phyloP scores from a whole-genome alignment of 1,284 basidiomycete genomes.

The Leccinum griseonigrum region DNA sequence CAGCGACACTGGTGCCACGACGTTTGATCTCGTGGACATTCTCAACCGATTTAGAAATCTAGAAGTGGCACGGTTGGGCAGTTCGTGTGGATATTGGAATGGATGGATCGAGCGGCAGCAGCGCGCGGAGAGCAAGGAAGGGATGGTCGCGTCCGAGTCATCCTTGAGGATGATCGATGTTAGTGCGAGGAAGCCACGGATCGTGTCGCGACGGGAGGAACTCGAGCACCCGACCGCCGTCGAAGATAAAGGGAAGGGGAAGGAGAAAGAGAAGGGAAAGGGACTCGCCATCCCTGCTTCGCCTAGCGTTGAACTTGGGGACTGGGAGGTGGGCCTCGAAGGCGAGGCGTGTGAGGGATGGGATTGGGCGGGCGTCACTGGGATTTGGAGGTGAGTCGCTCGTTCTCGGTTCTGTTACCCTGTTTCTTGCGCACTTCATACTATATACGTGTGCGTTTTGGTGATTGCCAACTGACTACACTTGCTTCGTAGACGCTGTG shows the following conservation, averaged over 20 bases:
- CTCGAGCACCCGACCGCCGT: constrained; percentile 16
- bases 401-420: neutral
- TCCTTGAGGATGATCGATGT: neutral
- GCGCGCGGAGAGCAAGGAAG: neutral
- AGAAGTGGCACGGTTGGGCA: constrained; percentile 45
- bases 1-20: neutral
- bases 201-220: constrained; percentile 9
- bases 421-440: no score
- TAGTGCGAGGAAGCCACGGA: constrained; percentile 7
- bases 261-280: constrained; percentile 2
- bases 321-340: constrained; percentile 18
- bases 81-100: constrained; percentile 45
- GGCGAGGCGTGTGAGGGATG: constrained; percentile 39
- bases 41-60: constrained; percentile 40
- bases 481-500: constrained; percentile 40
- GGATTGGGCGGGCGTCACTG: constrained; percentile 59
- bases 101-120: constrained; percentile 13
- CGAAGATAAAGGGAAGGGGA: constrained; percentile 13
- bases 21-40: constrained; percentile 20
- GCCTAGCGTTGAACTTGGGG: neutral
- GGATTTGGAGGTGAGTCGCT: constrained; percentile 48
- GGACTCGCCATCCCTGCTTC: neutral
- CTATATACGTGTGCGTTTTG: neutral
- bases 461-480: constrained; percentile 9
- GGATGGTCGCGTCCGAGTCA: neutral